A percentile compares a stretch with the other conserved stretches of the same genome.
phyloP scores from a whole-genome alignment of 2,329 filamentous ascomycete species.

The Ophiostoma angusticollis region DNA sequence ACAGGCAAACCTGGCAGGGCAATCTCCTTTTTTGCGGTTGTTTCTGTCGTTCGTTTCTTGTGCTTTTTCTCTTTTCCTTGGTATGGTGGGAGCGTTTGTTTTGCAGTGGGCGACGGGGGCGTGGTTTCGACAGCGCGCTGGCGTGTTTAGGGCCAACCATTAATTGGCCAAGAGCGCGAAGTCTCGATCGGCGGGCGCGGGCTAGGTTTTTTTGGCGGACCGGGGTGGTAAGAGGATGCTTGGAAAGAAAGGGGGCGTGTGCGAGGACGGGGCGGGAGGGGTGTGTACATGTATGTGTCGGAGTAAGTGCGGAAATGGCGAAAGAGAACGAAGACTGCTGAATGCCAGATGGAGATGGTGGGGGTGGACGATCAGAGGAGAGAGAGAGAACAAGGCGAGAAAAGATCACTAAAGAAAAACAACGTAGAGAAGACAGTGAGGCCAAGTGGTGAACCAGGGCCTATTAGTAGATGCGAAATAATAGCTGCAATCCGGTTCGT shows the following conservation, averaged over 20 bases:
- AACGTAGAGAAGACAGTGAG: too few relatives aligned
- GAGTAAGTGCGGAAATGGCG: slow-evolving; percentile 4
- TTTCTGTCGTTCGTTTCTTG: slow-evolving; percentile 2
- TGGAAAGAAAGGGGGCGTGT: slow-evolving; percentile 2
- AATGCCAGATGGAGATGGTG: too few relatives aligned
- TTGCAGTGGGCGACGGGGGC: background rate
- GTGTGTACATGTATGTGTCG: too few relatives aligned
- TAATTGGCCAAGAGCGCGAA: slow-evolving; percentile 10
- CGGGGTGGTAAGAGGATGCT: slow-evolving; percentile 5
- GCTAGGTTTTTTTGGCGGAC: slow-evolving; percentile 4
- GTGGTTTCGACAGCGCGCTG: slow-evolving; percentile 7
- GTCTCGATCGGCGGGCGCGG: slow-evolving; percentile 7
- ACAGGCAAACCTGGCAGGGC: slow-evolving; percentile 1
- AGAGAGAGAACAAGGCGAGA: too few relatives aligned
- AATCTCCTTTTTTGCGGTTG: slow-evolving; percentile 3
- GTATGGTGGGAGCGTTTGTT: background rate
- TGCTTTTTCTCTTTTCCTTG: background rate
- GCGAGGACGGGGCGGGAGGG: slow-evolving; percentile 1
- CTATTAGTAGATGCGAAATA: too few relatives aligned
- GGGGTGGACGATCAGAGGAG: too few relatives aligned
- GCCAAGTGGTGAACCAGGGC: too few relatives aligned
- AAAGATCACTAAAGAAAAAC: too few relatives aligned
- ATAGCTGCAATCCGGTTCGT: too few relatives aligned
- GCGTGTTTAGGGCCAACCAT: slow-evolving; percentile 10
- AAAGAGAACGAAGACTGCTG: too few relatives aligned